phyloP scores from a whole-genome alignment of 2,329 filamentous ascomycete genomes.

The Ophiostoma pallidulum region DNA sequence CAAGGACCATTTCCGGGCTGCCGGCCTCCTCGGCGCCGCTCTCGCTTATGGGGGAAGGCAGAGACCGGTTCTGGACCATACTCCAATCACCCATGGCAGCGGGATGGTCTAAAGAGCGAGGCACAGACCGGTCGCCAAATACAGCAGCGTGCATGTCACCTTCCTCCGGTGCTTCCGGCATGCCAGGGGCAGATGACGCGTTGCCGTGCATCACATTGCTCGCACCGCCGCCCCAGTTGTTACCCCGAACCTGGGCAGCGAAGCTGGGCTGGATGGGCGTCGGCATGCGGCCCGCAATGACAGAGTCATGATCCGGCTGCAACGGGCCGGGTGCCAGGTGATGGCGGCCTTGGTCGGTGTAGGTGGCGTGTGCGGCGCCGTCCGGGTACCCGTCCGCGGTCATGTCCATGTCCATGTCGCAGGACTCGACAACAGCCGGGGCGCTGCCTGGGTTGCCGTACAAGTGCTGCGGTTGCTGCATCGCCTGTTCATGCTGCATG shows the following conservation, averaged over 20 bases:
- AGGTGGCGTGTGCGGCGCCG: not conserved
- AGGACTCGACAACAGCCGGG: conserved; percentile 12
- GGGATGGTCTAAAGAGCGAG: conserved; percentile 35
- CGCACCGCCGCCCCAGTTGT: conserved; percentile 34
- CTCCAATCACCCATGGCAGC: conserved; percentile 38
- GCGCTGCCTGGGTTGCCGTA: conserved; percentile 21
- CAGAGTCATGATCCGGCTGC: conserved; percentile 26
- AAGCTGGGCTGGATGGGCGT: conserved; percentile 53
- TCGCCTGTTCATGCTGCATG: conserved; percentile 7
- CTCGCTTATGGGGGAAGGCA: conserved; percentile 53
- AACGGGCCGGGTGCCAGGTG: conserved; percentile 23
- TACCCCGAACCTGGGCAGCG: conserved; percentile 45
- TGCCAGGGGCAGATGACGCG: not conserved
- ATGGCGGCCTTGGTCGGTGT: conserved; percentile 4
- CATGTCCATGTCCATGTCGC: conserved; percentile 43
- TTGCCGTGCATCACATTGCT: conserved; percentile 22
- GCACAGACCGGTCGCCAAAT: conserved; percentile 32
- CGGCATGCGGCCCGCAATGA: conserved; percentile 40
- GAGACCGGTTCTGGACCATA: conserved; percentile 41
- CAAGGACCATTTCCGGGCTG: conserved; percentile 32
- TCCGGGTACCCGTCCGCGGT: conserved; percentile 31
- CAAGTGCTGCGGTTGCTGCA: conserved; percentile 14
- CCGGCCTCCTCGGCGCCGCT: conserved; percentile 36
- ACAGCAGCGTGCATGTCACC: not conserved
- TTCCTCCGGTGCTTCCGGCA: not conserved